These are phyloP conservation scores for Phalaenopsis aphrodite DNA, from an alignment of 106 monocot species.

Conservation along the genomic window DNA sequence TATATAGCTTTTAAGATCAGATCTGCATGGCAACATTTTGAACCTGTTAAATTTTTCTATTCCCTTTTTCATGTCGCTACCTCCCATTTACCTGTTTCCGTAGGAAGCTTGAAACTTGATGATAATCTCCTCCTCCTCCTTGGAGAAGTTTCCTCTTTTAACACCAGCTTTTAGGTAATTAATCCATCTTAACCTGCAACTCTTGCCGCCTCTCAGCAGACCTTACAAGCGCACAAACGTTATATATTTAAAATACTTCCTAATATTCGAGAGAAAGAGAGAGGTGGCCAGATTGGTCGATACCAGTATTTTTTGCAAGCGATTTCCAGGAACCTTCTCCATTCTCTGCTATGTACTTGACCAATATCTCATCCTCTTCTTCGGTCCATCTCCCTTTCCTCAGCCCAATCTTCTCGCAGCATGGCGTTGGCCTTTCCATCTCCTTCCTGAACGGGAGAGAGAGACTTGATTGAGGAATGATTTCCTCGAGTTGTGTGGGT, in stretches of 20 bases:
- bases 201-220: slow-evolving; percentile 32
- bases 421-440: slow-evolving; percentile 51
- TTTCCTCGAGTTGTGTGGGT: no score
- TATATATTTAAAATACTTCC: no score
- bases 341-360: slow-evolving; percentile 24
- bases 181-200: slow-evolving; percentile 38
- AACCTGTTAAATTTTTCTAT: no score
- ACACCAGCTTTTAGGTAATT: slow-evolving; percentile 30
- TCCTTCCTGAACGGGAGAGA: background rate
- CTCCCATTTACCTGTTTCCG: slow-evolving; percentile 26
- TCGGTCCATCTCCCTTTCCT: slow-evolving; percentile 50
- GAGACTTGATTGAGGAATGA: background rate
- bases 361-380: slow-evolving; percentile 42
- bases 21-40: no score
- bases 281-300: background rate
- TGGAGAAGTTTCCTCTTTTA: slow-evolving; percentile 31
- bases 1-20: no score
- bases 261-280: background rate
- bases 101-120: slow-evolving; percentile 27
- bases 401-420: slow-evolving; percentile 51
- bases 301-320: slow-evolving; percentile 53
- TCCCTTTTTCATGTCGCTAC: no score
- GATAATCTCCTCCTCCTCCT: slow-evolving; percentile 29
- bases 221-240: no score
- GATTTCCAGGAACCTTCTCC: slow-evolving; percentile 60